phyloP scores from a whole-genome alignment of 2,329 filamentous ascomycete genomes.

The Didymella pomorum region DNA sequence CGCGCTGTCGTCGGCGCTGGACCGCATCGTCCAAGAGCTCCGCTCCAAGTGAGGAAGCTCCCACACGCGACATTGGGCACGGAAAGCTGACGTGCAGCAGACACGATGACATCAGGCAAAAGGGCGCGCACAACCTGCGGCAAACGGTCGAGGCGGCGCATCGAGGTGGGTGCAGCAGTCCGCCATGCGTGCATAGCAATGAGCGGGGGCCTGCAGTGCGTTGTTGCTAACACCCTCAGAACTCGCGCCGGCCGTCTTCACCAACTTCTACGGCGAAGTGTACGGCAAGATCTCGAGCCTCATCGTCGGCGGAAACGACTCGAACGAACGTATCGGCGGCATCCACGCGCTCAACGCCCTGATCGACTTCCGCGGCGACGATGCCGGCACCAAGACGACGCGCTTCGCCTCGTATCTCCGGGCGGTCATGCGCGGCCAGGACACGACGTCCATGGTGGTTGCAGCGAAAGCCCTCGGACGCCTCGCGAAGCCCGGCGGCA shows the following conservation, averaged over 20 bases:
- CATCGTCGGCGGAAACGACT: slow-evolving; percentile 85
- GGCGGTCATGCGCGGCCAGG: slow-evolving; percentile 86
- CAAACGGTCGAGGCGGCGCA: slow-evolving; percentile 56
- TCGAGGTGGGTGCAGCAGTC: slow-evolving; percentile 57
- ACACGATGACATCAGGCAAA: slow-evolving; percentile 55
- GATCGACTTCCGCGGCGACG: slow-evolving; percentile 95
- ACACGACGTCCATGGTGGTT: slow-evolving; percentile 87
- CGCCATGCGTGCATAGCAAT: background rate
- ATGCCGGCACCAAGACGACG: slow-evolving; percentile 91
- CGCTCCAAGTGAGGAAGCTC: slow-evolving; percentile 60
- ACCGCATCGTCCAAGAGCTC: slow-evolving; percentile 65
- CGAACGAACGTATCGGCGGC: slow-evolving; percentile 87
- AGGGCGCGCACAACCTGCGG: slow-evolving; percentile 54
- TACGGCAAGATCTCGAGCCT: slow-evolving; percentile 73
- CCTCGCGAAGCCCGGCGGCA: slow-evolving; percentile 89
- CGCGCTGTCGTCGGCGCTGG: slow-evolving; percentile 50
- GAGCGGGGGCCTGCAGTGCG: too few relatives aligned
- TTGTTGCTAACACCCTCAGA: slow-evolving; percentile 68
- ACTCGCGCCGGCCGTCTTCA: slow-evolving; percentile 80
- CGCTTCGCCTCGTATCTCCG: slow-evolving; percentile 92
- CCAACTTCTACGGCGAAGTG: slow-evolving; percentile 71
- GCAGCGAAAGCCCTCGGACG: slow-evolving; percentile 89
- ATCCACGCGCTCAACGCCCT: slow-evolving; percentile 91
- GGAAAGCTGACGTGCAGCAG: slow-evolving; percentile 33
- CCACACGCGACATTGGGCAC: slow-evolving; percentile 1